Base-by-base conservation (phyloP, 345 rosid species). In the Leavenworthia alabamica region DNA sequence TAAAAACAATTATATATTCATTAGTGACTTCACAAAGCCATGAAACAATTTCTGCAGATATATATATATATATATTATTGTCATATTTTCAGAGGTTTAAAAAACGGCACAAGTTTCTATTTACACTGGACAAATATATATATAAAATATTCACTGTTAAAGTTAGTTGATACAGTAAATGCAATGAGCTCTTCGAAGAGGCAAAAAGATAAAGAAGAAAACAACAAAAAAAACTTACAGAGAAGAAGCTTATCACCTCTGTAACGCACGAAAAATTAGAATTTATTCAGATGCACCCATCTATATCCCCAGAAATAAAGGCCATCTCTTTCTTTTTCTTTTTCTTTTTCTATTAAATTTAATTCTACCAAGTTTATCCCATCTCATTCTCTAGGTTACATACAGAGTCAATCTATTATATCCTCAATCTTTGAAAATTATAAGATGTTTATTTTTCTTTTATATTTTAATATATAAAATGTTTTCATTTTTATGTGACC, bases 281-380 rank as follows among this genome's bases (percentile, higher is more conserved):
- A 45, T 6, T 8, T 12, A 26, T 52, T 53, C 44, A 46, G 64
- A 47, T 23, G 37, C 41, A 32, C 40, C 40, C 11, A 43, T 17
- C 28, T 13, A 47, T 42, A 56, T 28, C 43, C 50, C 50, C 45
- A 26, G 4, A 36, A 17, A 10, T 32, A 53, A 64, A 53, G 46
- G 40, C 22, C 1, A 67, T 20, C 40, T 32, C 53, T 37, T 28
- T 33, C n/a, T n/a, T n/a, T n/a, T n/a, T n/a, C n/a, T n/a, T n/a
- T n/a, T n/a, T n/a, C n/a, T n/a, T n/a, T n/a, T n/a, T n/a, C n/a
- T n/a, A n/a, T n/a, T n/a, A n/a, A n/a, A n/a, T n/a, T n/a, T n/a
- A n/a, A n/a, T n/a, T n/a, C n/a, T n/a, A n/a, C 22, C 22, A 56
- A 58, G 44, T 52, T 56, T 39, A 57, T 59, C 66, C 60, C 43